Evolutionary conservation across 129 eudicot species (phyloP), one percentile per base, ranked within the genome.

Genomic region (Chrysanthemum lavandulifolium): DNA sequence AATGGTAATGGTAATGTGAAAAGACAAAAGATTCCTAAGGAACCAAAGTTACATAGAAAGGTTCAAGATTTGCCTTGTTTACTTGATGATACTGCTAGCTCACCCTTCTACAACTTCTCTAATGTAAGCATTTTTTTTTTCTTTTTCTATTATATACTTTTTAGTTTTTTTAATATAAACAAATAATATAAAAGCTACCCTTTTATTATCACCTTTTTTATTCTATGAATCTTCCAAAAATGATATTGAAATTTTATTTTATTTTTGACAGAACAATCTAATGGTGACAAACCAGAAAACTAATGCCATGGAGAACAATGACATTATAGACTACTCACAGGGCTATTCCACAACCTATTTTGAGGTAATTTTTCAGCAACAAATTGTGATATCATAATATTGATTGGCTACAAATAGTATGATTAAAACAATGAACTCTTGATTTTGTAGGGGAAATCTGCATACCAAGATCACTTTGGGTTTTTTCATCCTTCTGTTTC

Each of bases 21-120:
- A 59, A 79, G 47, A 62, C 54, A 81, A 65, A 85, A 84, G 69
- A 71, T 11, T 63, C 71, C 36, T 1, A 74, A 73, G 10, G 72
- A 79, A 31, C 40, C 65, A 18, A 64, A 76, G 13, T 78, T 70
- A 50, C 82, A 72, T 62, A 70, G 73, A 21, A 75, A 80, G 33
- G 68, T 25, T 56, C 77, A 76, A 75, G 80, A 85, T 57, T 75
- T 61, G 50, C 81, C 82, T 60, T 76, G 83, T 66, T 75, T 88
- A 48, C 95, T 91, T 48, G 97, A 91, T 80, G 97, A 91, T 61
- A 91, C 97, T 67, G 97, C 97, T 21, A 91, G 95, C 83, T 91
- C 97, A 0, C 82, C 97, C 36, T 49, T 85, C 56, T 81, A 72
- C 81, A 69, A 80, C 71, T 71, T 75, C 76, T 69, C 89, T 75